These are phyloP conservation scores for Debaryomyces coudertii DNA, from an alignment of 1,139 yeast genomes.

Conservation along the genomic window DNA sequence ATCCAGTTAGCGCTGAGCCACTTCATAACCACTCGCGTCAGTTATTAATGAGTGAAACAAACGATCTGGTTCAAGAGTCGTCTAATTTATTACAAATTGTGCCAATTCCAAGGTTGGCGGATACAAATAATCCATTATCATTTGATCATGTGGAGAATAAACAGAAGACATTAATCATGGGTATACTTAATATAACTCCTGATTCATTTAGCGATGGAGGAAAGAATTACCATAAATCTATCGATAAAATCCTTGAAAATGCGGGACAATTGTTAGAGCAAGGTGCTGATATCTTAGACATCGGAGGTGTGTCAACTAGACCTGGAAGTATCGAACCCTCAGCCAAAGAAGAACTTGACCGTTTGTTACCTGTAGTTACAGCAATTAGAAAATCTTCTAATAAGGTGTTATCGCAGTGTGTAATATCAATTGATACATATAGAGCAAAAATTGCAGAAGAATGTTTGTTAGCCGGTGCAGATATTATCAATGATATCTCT, in stretches of 20 bases:
- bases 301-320: constrained; percentile 92
- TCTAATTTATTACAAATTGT: constrained; percentile 45
- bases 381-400: constrained; percentile 52
- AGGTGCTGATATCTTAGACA: constrained; percentile 75
- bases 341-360: constrained; percentile 57
- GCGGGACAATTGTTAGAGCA: constrained; percentile 50
- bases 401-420: constrained; percentile 39
- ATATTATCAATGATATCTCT: constrained; percentile 87
- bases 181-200: constrained; percentile 85
- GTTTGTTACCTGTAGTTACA: constrained; percentile 73
- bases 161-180: constrained; percentile 68
- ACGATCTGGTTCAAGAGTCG: constrained; percentile 47
- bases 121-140: constrained; percentile 29
- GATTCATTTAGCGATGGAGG: constrained; percentile 97
- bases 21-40: constrained; percentile 68
- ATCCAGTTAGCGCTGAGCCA: constrained; percentile 86
- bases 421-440: constrained; percentile 85
- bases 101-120: constrained; percentile 41
- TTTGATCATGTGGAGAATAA: constrained; percentile 42
- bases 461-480: constrained; percentile 78
- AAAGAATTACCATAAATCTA: constrained; percentile 26
- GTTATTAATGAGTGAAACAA: constrained; percentile 40
- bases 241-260: constrained; percentile 35
- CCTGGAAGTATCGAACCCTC: constrained; percentile 73
- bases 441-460: constrained; percentile 72